Evolutionary conservation across 495 filamentous ascomycete species (phyloP), one percentile per base, ranked within the genome.

Genomic region (Penicillium robsamsonii): DNA sequence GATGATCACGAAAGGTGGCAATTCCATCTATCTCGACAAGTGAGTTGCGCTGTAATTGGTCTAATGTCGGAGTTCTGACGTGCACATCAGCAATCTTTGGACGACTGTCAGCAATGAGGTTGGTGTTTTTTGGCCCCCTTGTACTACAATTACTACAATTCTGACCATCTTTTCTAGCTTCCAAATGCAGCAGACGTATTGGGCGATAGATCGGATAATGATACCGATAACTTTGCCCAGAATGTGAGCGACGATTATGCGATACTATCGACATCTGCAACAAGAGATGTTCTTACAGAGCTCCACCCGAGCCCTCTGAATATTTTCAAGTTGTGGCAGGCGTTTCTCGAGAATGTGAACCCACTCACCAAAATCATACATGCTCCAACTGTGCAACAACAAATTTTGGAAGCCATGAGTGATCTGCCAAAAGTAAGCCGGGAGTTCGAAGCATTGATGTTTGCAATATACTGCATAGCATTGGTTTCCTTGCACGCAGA

Each of bases 351-450:
- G 53, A 82, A 84, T 59, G 81, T 89, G 57, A 84, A 89, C 66
- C 87, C 87, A 0, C 62, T 91, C 42, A 80, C 79, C 41, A 91
- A 89, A 64, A 68, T 89, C n/a, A 76, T 89, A 52, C 87, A 91
- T 68, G 80, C 79, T 1, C 87, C 87, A 4, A 85, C 83, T 4
- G 56, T 86, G 41, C 71, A 74, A 47, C 70, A 71, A 30, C 55
- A 68, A 30, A 69, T 83, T 13, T 61, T 79, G 24, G 69, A 74
- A 22, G 78, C 75, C 6, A 70, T 61, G 17, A 58, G 65, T 27
- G 62, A 72, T 38, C 47, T 76, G 1, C 50, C 65, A 12, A 59
- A 60, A 7, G 51, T 78, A 6, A 59, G 67, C 5, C 75, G 68
- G 35, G 69, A 69, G 4, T 62, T 72, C 15, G 73, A 81, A 44